Evolutionary conservation across 2,329 filamentous ascomycete genomes (phyloP), one percentile per base, ranked within the genome.

Genomic region (Ophiosphaerella korrae): DNA sequence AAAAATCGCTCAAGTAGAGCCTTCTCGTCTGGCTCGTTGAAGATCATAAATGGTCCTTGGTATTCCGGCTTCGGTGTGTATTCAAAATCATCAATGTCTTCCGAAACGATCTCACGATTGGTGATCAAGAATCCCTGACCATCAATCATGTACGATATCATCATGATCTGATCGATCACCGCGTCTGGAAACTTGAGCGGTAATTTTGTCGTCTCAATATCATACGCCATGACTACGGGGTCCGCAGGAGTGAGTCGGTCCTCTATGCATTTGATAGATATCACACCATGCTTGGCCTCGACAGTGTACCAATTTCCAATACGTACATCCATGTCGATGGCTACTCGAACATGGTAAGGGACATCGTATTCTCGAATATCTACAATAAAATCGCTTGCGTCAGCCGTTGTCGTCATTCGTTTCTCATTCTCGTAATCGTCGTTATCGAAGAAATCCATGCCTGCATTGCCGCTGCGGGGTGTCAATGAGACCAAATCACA

Each of bases 111-210:
- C 71, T 97, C 92, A 66, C 95, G 86, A 71, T 99, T 99, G 5
- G 94, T 99, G 74, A 99, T 97, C 32, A 99, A 80, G 64, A 97
- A 99, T 4, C 94, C 94, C 75, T 96, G 92, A 0, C 94, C 95
- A 64, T 99, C 94, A 66, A 99, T 97, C 95, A 99, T 99, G 79
- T 99, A 99, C 29, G 95, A 99, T 73, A 99, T 93, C 94, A 99
- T 99, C 92, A 99, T 99, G 69, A 99, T 88, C 72, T 96, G 93
- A 76, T 99, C 94, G 57, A 96, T 88, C 3, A 92, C 84, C 1
- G 94, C 88, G 70, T 99, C 95, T 23, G 94, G 95, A 64, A 99
- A 99, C 74, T 99, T 99, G 47, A 99, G 80, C 1, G 95, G 94
- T 13, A 94, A 80, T 70, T 99, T 99, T 5, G 90, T 93, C 2